Evolutionary conservation across 1,284 basidiomycete genomes (phyloP).

Genomic region (Irpex sp.): DNA sequence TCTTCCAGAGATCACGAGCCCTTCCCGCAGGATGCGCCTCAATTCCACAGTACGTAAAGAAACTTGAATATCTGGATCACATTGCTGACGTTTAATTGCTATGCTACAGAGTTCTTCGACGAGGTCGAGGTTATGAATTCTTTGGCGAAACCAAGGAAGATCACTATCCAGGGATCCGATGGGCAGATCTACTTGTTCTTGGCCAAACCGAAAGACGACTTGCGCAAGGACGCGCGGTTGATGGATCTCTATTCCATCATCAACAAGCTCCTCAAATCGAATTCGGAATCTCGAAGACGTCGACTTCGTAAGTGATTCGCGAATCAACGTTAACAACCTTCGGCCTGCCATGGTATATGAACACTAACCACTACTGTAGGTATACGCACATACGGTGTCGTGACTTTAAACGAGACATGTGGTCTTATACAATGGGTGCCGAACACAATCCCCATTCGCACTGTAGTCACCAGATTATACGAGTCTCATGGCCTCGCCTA

Average conservation of each 20-base stretch:
- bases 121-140: conserved; percentile 92
- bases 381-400: conserved; percentile 94
- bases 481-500: conserved; percentile 49
- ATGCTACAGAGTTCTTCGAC: conserved; percentile 63
- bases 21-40: conserved; percentile 76
- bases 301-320: conserved; percentile 65
- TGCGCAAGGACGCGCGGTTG: conserved; percentile 93
- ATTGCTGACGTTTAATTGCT: background rate
- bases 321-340: background rate
- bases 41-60: conserved; percentile 58
- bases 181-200: conserved; percentile 88
- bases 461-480: conserved; percentile 76
- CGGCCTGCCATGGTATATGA: background rate
- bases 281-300: conserved; percentile 87
- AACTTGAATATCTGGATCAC: too few relatives aligned
- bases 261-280: conserved; percentile 93
- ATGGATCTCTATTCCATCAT: conserved; percentile 99
- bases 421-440: conserved; percentile 99
- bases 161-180: conserved; percentile 81
- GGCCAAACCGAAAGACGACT: conserved; percentile 96
- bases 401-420: conserved; percentile 95
- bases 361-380: conserved; percentile 41
- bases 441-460: conserved; percentile 84
- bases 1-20: conserved; percentile 69
- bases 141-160: conserved; percentile 88